These are phyloP conservation scores for Cryptococcus sp. DNA, from an alignment of 1,284 basidiomycete species.

Conservation along the genomic window DNA sequence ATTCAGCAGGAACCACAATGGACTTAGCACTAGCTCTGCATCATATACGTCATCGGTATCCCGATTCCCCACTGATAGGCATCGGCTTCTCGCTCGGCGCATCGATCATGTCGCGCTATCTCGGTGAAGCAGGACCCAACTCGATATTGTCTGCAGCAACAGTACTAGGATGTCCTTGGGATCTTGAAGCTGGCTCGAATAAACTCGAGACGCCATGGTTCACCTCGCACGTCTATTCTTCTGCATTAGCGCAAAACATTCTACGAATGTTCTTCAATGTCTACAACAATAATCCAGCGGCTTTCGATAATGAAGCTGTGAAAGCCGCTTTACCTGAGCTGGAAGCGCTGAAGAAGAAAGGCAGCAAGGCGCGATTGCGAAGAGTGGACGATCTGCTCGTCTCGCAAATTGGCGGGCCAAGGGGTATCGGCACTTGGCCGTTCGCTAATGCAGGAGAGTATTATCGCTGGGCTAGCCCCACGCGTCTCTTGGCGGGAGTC, in stretches of 20 bases:
- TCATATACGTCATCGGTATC: slow-evolving; percentile 73
- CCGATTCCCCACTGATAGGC: slow-evolving; percentile 78
- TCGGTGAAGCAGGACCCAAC: slow-evolving; percentile 78
- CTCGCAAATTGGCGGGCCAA: slow-evolving; percentile 71
- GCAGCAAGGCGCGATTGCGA: slow-evolving; percentile 23
- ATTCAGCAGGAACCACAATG: slow-evolving; percentile 77
- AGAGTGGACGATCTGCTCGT: slow-evolving; percentile 63
- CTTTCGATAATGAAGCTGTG: slow-evolving; percentile 23
- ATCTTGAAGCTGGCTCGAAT: slow-evolving; percentile 44
- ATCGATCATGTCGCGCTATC: slow-evolving; percentile 86
- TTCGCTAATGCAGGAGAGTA: slow-evolving; percentile 76
- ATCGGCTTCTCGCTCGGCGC: slow-evolving; percentile 94
- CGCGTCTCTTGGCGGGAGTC: slow-evolving; percentile 42
- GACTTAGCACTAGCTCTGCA: slow-evolving; percentile 80
- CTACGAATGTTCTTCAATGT: slow-evolving; percentile 68
- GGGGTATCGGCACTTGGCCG: slow-evolving; percentile 64
- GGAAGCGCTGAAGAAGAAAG: slow-evolving; percentile 20
- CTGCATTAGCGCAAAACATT: slow-evolving; percentile 79
- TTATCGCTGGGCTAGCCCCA: slow-evolving; percentile 67
- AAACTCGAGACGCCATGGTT: slow-evolving; percentile 64
- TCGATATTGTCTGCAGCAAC: slow-evolving; percentile 76
- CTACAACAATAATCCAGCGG: slow-evolving; percentile 46
- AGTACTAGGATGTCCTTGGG: slow-evolving; percentile 68
- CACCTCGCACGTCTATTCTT: slow-evolving; percentile 73
- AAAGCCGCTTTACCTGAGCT: slow-evolving; percentile 22